A percentile compares a stretch with the other conserved stretches of the same genome.
These are phyloP conservation scores for Platismatia glauca DNA, from an alignment of 495 filamentous ascomycete genomes.

Conservation along the genomic window DNA sequence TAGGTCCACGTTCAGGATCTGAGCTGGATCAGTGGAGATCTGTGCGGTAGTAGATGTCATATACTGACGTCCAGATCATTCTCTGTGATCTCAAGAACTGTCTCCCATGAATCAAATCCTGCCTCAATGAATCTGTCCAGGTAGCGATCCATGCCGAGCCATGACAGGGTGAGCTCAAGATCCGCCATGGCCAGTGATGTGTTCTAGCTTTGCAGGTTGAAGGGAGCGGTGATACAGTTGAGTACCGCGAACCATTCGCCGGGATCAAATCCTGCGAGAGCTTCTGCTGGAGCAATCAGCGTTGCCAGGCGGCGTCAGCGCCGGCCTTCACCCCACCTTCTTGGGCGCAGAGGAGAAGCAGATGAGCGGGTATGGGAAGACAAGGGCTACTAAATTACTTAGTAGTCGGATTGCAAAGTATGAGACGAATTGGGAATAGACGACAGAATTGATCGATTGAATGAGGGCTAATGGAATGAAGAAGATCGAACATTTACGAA, in stretches of 20 bases:
- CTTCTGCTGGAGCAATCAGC: background rate
- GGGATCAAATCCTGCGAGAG: background rate
- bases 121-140: constrained; percentile 58
- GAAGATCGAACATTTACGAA: background rate
- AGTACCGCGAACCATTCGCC: background rate
- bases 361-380: background rate
- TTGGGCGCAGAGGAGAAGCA: background rate
- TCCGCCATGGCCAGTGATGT: constrained; percentile 37
- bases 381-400: background rate
- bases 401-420: background rate
- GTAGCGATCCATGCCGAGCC: constrained; percentile 67
- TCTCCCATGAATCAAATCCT: constrained; percentile 76
- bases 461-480: background rate
- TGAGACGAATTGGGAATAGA: background rate
- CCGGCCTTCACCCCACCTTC: background rate
- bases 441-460: background rate
- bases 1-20: constrained; percentile 19
- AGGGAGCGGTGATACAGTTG: background rate
- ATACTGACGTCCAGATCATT: constrained; percentile 55
- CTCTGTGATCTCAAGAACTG: constrained; percentile 69
- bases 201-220: background rate
- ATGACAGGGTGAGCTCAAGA: constrained; percentile 52
- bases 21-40: background rate
- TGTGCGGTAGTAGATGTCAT: background rate
- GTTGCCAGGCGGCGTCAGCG: background rate